Base-by-base conservation (phyloP, 805 yeast genomes). In the Grigorovia jiainica region DNA sequence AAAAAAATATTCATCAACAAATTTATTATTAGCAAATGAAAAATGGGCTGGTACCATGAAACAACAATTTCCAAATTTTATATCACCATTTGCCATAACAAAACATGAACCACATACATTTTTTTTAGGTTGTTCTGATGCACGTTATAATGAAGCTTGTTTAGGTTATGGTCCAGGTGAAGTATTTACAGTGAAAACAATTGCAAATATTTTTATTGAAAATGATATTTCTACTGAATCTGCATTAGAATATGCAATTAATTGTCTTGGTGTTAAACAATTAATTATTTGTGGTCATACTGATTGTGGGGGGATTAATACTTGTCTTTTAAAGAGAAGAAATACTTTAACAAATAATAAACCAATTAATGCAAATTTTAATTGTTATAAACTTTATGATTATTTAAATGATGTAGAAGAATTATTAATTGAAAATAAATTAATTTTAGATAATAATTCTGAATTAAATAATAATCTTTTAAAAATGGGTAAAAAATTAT, bases 51-150 rank as follows among this genome's bases (percentile, higher is more conserved):
- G 49, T 33, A 43, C 62, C 18, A 65, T 76, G 45, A 68, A 68
- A 42, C 60, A 64, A 24, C 63, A 69, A 41, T 73, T 78, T 54
- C 81, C 87, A 0, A 70, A 72, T 37, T 62, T 82, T 7, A 71
- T 82, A 55, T 33, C 44, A 13, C 44, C 44, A 25, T 38, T 42
- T 17, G 41, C 44, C 8, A 34, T 20, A 4, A 19, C 43, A 2
- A 43, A 34, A 40, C 48, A 46, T 25, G 33, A 76, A n/a, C 97
- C 97, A 16, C 92, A 86, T 63, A 86, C 95, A 4, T 65, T 90
- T 38, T 87, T 95, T 89, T 82, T 89, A 46, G 95, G 96, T 3
- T 89, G 97, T 59, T 80, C 94, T 3, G 97, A 89, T 60, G 85
- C 95, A 2, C 77, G 97, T 52, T 82, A 85, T 43, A 83, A 87